Evolutionary conservation across 2,329 filamentous ascomycete genomes (phyloP).

Genomic region (Aspergillus aculeatus): DNA sequence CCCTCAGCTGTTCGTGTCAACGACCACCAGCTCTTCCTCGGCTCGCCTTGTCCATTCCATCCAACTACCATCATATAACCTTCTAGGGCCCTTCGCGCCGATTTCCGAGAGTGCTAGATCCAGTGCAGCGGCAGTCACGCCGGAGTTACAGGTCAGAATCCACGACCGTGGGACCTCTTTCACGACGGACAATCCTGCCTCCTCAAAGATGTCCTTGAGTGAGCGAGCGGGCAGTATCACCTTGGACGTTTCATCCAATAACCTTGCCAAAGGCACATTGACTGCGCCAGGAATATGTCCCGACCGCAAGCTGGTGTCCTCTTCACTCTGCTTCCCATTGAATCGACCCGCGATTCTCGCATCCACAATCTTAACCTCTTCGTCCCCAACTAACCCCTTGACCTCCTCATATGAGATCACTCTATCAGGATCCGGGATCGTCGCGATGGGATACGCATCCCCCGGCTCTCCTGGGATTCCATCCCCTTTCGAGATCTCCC

Average conservation of each 20-base stretch:
- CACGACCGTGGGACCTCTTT: conserved; percentile 1
- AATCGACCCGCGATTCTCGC: conserved; percentile 23
- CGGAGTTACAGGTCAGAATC: conserved; percentile 32
- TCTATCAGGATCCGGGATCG: neutral
- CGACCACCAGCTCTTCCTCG: conserved; percentile 11
- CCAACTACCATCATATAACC: conserved; percentile 36
- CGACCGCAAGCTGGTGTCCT: conserved; percentile 15
- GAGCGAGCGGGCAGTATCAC: conserved; percentile 12
- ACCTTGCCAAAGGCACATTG: conserved; percentile 25
- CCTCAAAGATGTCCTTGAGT: conserved; percentile 16
- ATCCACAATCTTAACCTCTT: conserved; percentile 19
- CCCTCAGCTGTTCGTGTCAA: neutral
- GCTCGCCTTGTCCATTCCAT: conserved; percentile 29
- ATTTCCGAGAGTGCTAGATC: conserved; percentile 23
- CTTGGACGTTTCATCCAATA: conserved; percentile 17
- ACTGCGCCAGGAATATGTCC: conserved; percentile 29
- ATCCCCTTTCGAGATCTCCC: neutral
- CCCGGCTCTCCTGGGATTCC: neutral
- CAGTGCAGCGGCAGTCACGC: conserved; percentile 29
- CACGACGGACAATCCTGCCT: conserved; percentile 16
- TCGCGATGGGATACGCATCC: conserved; percentile 2
- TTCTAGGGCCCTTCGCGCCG: conserved; percentile 18
- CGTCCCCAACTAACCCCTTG: neutral
- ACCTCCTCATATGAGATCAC: conserved; percentile 22
- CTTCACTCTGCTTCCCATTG: conserved; percentile 17